Percentiles rank a stretch among this genome's conserved stretches.
Conservation (phyloP, 2,329 filamentous ascomycete genomes). For the Botrytis galanthina region DNA sequence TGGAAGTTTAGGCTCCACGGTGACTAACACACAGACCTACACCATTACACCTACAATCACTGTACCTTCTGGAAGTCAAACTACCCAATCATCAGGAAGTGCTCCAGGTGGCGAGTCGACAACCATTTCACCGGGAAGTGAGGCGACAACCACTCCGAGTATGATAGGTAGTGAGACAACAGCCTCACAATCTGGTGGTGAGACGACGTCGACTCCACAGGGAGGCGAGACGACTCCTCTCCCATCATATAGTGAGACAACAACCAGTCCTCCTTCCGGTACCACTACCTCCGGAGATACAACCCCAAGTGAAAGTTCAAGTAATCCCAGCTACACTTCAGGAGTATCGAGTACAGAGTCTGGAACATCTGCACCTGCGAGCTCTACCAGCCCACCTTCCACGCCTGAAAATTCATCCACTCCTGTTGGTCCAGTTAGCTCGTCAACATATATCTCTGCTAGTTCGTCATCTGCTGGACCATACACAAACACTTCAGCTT, state of each 20-base stretch:
- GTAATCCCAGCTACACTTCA: slow-evolving; percentile 1
- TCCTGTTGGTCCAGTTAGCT: background rate
- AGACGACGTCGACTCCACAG: background rate
- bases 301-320: slow-evolving; percentile 4
- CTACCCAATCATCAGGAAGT: background rate
- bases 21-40: background rate
- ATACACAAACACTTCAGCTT: slow-evolving; percentile 14
- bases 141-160: background rate
- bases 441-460: background rate
- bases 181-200: background rate
- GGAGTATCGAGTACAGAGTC: background rate
- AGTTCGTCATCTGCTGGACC: slow-evolving; percentile 9
- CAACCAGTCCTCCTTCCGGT: background rate
- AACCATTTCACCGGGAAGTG: background rate
- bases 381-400: background rate
- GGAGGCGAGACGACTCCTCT: background rate
- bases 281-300: background rate
- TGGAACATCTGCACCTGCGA: background rate
- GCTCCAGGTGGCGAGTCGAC: background rate
- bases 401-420: background rate
- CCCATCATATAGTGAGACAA: background rate
- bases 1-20: background rate
- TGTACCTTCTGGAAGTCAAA: background rate
- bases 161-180: background rate
- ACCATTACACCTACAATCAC: slow-evolving; percentile 5